Conservation (phyloP, 495 filamentous ascomycete species). For the Penicillium parvum region DNA sequence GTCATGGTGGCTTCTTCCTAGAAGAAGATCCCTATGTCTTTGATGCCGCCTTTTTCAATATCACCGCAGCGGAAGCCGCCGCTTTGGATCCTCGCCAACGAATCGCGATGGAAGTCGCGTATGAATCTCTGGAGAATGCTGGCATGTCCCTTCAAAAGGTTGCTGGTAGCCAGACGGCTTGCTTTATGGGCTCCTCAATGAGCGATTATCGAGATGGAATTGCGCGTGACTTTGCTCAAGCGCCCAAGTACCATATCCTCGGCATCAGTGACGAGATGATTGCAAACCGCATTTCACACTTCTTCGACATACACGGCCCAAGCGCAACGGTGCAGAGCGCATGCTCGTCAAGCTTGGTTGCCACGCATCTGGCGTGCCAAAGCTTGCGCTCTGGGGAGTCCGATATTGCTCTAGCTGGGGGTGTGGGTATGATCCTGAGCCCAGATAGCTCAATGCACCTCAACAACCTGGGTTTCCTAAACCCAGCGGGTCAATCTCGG, state of each 20-base stretch:
- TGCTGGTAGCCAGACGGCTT: too few relatives aligned
- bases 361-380: slow-evolving; percentile 1
- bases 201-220: too few relatives aligned
- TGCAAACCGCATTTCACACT: slow-evolving; percentile 5
- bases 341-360: slow-evolving; percentile 2
- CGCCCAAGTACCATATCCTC: slow-evolving; percentile 2
- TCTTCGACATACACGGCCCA: slow-evolving; percentile 1
- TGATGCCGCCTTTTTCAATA: slow-evolving; percentile 49
- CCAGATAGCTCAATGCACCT: too few relatives aligned
- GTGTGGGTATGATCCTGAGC: neutral
- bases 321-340: neutral
- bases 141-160: slow-evolving; percentile 7
- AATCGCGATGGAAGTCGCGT: slow-evolving; percentile 33
- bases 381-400: neutral
- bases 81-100: slow-evolving; percentile 28
- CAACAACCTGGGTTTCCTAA: too few relatives aligned
- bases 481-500: too few relatives aligned
- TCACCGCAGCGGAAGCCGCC: slow-evolving; percentile 44
- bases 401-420: neutral
- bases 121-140: slow-evolving; percentile 13
- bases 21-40: slow-evolving; percentile 32
- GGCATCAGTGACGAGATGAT: neutral
- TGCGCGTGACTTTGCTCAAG: too few relatives aligned
- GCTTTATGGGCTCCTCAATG: slow-evolving; percentile 14
- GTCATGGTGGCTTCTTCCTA: slow-evolving; percentile 30